A percentile compares a stretch with the other conserved stretches of the same genome.
phyloP scores from a whole-genome alignment of 2,329 filamentous ascomycete genomes.

The Magnaporthiopsis rhizophila region DNA sequence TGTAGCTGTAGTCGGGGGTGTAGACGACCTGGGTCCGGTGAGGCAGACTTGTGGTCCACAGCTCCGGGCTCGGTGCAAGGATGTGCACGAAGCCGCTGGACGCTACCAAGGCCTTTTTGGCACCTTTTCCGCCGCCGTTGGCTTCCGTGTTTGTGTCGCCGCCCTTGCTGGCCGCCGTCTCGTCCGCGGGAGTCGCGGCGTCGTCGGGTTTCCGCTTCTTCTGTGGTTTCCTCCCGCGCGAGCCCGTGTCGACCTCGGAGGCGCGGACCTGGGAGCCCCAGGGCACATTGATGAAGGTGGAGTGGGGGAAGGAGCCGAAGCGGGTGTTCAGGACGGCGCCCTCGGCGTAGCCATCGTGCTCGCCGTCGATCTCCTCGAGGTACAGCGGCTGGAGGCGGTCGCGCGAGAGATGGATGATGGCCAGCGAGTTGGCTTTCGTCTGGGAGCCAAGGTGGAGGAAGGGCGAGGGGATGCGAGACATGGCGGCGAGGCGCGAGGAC shows the following conservation, averaged over 20 bases:
- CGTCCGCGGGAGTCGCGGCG: conserved; percentile 20
- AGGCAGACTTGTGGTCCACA: conserved; percentile 73
- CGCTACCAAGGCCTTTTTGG: conserved; percentile 45
- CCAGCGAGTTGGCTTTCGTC: conserved; percentile 59
- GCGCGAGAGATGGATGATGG: conserved; percentile 81
- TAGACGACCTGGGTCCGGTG: conserved; percentile 84
- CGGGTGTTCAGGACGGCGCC: conserved; percentile 81
- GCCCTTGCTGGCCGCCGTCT: conserved; percentile 21
- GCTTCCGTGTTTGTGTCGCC: conserved; percentile 10
- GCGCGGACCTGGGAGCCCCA: conserved; percentile 93
- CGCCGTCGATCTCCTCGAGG: conserved; percentile 52
- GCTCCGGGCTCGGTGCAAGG: conserved; percentile 69
- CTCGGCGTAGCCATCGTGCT: conserved; percentile 64
- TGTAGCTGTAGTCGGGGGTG: conserved; percentile 79
- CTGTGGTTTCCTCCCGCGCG: conserved; percentile 66
- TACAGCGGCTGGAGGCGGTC: conserved; percentile 75
- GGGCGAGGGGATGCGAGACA: conserved; percentile 44
- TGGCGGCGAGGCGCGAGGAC: conserved; percentile 6
- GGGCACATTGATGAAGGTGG: conserved; percentile 65
- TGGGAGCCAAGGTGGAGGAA: conserved; percentile 65
- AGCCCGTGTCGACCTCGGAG: conserved; percentile 84
- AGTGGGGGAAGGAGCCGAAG: conserved; percentile 85
- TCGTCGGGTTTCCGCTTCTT: conserved; percentile 50
- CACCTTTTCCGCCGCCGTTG: conserved; percentile 15
- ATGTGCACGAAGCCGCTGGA: conserved; percentile 69